Evolutionary conservation across 805 yeast genomes (phyloP), one percentile per base, ranked within the genome.

Genomic region (Ogataea wickerhamii): DNA sequence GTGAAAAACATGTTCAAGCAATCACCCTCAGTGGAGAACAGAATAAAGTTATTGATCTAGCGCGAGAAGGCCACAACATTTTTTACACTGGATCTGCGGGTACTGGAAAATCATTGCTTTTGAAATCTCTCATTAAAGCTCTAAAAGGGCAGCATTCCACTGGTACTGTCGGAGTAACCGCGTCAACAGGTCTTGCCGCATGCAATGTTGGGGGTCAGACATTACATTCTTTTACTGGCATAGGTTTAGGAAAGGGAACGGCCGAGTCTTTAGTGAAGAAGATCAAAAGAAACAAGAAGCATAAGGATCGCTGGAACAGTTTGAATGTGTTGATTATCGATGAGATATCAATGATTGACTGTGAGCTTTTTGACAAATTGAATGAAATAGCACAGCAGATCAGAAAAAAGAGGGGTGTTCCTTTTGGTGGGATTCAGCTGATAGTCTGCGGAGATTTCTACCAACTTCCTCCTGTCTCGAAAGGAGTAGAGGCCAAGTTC

Each of bases 41-140:
- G 53, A 71, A 73, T 40, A 63, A 71, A 34, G 78, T 93, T 17
- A 69, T 86, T 8, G 74, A 78, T 7, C 61, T 85, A 37, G 95
- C 63, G 5, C 61, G 75, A 30, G 55, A 67, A 17, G 88, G 94
- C 0, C 64, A 68, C 13, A 86, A 82, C 42, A 63, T 93, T 3
- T 93, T 93, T 56, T 93, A 86, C 58, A 93, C 98, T 0, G 98
- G 98, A 35, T 87, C 97, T 23, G 98, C 98, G 0, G 98, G 98
- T 53, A 93, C 98, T 0, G 98, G 98, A 56, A 93, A 93, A 57
- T 91, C 98, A 1, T 82, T 93, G 4, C 66, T 93, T n/a, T 64
- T 93, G 35, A 72, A 74, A 44, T 69, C 77, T 8, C 67, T 85
- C 25, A 83, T 85, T 38, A 73, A 74, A 49, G 60, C 69, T 0